Base-by-base conservation (phyloP, 495 filamentous ascomycete species). In the Aspergillus taichungensis region DNA sequence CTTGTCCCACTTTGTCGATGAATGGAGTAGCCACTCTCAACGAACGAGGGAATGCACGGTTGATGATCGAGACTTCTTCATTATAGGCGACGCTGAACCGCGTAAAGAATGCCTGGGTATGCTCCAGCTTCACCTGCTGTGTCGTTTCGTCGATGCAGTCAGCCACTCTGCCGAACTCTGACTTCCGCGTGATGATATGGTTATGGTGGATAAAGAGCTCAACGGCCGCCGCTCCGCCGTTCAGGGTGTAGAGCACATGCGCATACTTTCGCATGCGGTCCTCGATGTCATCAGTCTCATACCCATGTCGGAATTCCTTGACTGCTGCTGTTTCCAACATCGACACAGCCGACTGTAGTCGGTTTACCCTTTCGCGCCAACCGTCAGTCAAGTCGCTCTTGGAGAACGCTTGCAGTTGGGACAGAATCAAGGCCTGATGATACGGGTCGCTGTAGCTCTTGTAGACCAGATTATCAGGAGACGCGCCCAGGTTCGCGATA, bases 281-380 rank as follows among this genome's bases (percentile, higher is more conserved):
- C 53, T 95, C 84, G 42, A 94, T 79, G 64, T 99, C 91, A 59
- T 82, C 83, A n/a, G 79, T 79, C 60, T 94, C 87, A 49, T 89
- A 88, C 5, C 86, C 94, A 50, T 85, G 84, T 60, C 94, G 86
- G 55, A 97, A 97, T 62, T 97, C 91, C 41, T 84, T 76, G 41
- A 94, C 64, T 6, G 91, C 90, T 3, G 89, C 87, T 44, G 82
- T 89, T 63, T 97, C 90, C 54, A 99, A 97, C 52, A 91, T 84
- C 24, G 75, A 75, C 35, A 84, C 73, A 70, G 92, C 87, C n/a
- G 67, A 67, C 13, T 79, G 72, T 27, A 99, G 64, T 51, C 82
- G 82, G 43, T 80, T 78, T 47, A 83, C 72, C 13, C 92, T 67
- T 49, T 80, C 69, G 43, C 68, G 59, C 77, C 83, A 92, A 6